Conservation (phyloP, 78 protist species). For the Dictyostelium firmibasis region DNA sequence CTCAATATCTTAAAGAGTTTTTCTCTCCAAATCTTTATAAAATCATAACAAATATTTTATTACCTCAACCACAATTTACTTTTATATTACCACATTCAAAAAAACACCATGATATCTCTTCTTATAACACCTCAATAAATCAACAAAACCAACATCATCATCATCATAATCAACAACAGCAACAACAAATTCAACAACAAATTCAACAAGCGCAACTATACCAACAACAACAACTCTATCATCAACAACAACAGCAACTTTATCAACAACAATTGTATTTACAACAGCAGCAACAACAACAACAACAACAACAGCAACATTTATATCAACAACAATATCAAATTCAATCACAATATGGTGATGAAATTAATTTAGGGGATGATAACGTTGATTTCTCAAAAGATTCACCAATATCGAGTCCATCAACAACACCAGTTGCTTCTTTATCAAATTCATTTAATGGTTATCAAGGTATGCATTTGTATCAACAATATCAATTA, state of each 20-base stretch:
- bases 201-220: neutral
- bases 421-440: slow-evolving; percentile 30
- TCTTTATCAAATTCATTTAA: slow-evolving; percentile 43
- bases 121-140: neutral
- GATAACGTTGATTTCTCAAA: slow-evolving; percentile 34
- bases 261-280: neutral
- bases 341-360: slow-evolving; percentile 10
- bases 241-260: neutral
- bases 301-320: slow-evolving; percentile 4
- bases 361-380: slow-evolving; percentile 66
- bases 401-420: slow-evolving; percentile 60
- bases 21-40: slow-evolving; percentile 28
- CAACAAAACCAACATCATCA: neutral
- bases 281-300: neutral
- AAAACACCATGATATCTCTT: slow-evolving; percentile 13
- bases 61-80: slow-evolving; percentile 64
- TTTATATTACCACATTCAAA: slow-evolving; percentile 58
- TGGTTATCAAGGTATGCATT: slow-evolving; percentile 4
- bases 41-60: slow-evolving; percentile 19
- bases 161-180: neutral
- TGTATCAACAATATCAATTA: slow-evolving; percentile 16
- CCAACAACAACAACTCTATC: neutral
- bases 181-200: neutral
- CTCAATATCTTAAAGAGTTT: slow-evolving; percentile 8
- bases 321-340: neutral